Base-by-base conservation (phyloP, 1,284 basidiomycete species). In the Fomitopsis pinicola region DNA sequence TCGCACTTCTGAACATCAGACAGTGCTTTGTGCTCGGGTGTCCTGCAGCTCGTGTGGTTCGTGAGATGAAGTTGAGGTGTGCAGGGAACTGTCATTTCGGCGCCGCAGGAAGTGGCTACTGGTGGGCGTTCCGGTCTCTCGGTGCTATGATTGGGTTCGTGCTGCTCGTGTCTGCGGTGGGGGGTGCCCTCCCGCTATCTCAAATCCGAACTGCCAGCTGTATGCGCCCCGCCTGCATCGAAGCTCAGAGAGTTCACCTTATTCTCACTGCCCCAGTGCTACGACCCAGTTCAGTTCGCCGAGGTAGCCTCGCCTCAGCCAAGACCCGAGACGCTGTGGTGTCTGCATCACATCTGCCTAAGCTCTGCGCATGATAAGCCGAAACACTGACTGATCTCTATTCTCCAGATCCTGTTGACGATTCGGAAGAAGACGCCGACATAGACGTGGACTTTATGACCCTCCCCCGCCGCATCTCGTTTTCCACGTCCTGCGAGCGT, bases 401-500 rank as follows among this genome's bases (percentile, higher is more conserved):
- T 33, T 15, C 4, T 38, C 33, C 38, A 56, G 59, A 56, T 40
- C 15, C 40, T 14, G 46, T 48, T 12, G 59, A 56, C n/a, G 59
- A 64, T 15, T 63, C 63, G 56, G 64, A 65, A 19, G 59, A 64
- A 30, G 67, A 68, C 40, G 63, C 63, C n/a, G 66, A 67, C 42
- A 63, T 67, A 59, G 55, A 64, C 46, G 57, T 26, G 42, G 64
- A 64, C 61, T 57, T 60, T 61, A 53, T 67, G 14, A 63, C 66
- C 0, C 69, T 68, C 15, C 68, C 64, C 1, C 67, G 72, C 15
- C 67, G 72, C 2, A 62, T 73, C 5, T 73, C 71, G 9, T 73
- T 73, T 64, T 71, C 68, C n/a, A 73, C 70, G 9, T 71, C 69
- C 26, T 66, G 67, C 17, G 72, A 73, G 59, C 69, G 72, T 22